Evolutionary conservation across 371 early-diverging fungal genomes (phyloP), one percentile per base, ranked within the genome.

Genomic region (Batkoa obscura): DNA sequence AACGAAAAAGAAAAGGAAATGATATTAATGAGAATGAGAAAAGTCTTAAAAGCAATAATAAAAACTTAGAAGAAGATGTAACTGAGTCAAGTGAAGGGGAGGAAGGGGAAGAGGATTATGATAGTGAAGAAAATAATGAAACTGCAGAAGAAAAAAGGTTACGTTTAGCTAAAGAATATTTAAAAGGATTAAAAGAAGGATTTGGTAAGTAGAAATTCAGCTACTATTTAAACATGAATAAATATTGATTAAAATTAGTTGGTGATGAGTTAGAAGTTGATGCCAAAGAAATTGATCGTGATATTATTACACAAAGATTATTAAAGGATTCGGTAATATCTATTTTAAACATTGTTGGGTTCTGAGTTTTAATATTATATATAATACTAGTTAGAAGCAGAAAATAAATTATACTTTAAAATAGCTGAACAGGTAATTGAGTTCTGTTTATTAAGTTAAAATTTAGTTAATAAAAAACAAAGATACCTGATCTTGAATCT

Each of bases 141-240:
- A 86, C 90, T 0, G 81, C 90, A 0, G 88, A 93, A 0, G 88
- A 92, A 62, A 92, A 93, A 63, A 79, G 94, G 51, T 71, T 93
- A 56, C 73, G 94, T 47, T 70, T 94, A 57, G 94, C 94, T 33
- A 91, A 93, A 71, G 74, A 77, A 46, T 96, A 96, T 64, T 71
- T 96, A 32, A 72, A 75, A 38, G 79, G 76, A 47, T 74, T 96
- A 34, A 68, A 83, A 61, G 73, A 32, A 23, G 30, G 34, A 30
- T 36, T 37, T 30, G 13, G 31, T 54, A 17, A 36, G 13, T 23
- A 23, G 23, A 23, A 23, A 23, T 23, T 23, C 23, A 23, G 23
- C 23, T 23, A 23, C 31, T 56, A 36, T 36, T 15, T 35, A 35
- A n/a, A 9, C 2, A 35, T 34, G 9, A 37, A 2, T 10, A 37